A percentile compares a stretch with the other conserved stretches of the same genome.
These are phyloP conservation scores for Lactifluus volemus DNA, from an alignment of 768 basidiomycete species.

Conservation along the genomic window DNA sequence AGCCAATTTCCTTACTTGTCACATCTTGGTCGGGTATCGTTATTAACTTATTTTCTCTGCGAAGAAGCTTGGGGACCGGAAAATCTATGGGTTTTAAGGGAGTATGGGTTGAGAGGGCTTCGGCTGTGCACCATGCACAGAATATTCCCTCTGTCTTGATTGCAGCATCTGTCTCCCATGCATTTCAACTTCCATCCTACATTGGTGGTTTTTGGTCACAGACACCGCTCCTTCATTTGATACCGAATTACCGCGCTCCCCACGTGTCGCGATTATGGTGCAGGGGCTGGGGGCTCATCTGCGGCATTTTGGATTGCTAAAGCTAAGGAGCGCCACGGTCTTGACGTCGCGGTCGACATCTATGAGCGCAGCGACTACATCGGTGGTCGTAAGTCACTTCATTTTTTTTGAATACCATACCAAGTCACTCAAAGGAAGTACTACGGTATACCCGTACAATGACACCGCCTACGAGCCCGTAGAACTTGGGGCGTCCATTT, in stretches of 20 bases:
- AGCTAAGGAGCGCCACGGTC: constrained; percentile 58
- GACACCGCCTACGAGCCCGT: constrained; percentile 49
- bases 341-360: constrained; percentile 73
- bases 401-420: not conserved
- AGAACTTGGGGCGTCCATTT: constrained; percentile 86
- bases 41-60: too few relatives aligned
- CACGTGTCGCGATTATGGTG: constrained; percentile 79
- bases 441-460: constrained; percentile 62
- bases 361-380: constrained; percentile 72
- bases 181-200: constrained; percentile 44
- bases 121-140: constrained; percentile 1
- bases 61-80: too few relatives aligned
- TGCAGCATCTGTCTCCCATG: constrained; percentile 20
- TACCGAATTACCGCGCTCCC: not conserved
- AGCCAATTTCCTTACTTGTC: too few relatives aligned
- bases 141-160: constrained; percentile 22
- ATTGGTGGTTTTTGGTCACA: constrained; percentile 21
- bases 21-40: too few relatives aligned
- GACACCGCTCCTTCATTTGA: not conserved
- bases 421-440: constrained; percentile 50
- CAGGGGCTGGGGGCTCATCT: constrained; percentile 80
- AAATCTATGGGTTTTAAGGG: too few relatives aligned
- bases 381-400: constrained; percentile 66
- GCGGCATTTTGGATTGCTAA: constrained; percentile 81
- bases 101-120: too few relatives aligned